These are phyloP conservation scores for Paramecium tetraurelia DNA, from an alignment of 73 alveolate species.

Conservation along the genomic window DNA sequence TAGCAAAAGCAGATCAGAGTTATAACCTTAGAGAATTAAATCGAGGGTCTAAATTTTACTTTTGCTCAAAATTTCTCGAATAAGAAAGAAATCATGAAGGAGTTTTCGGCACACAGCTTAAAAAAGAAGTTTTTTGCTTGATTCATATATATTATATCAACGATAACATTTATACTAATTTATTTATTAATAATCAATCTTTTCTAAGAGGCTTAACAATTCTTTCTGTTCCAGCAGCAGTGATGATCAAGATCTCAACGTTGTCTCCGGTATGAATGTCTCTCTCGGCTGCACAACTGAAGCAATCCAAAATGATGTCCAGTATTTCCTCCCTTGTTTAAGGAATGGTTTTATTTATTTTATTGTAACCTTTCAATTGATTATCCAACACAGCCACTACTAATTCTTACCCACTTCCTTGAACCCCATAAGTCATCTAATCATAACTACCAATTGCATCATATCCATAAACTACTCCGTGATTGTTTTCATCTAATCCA, in stretches of 20 bases:
- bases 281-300: slow-evolving; percentile 90
- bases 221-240: slow-evolving; percentile 61
- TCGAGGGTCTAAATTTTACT: slow-evolving; percentile 3
- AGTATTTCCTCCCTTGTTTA: slow-evolving; percentile 68
- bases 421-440: slow-evolving; percentile 86
- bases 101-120: not conserved
- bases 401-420: slow-evolving; percentile 89
- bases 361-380: slow-evolving; percentile 72
- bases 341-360: slow-evolving; percentile 69
- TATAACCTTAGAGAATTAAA: slow-evolving; percentile 10
- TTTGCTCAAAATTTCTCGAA: not conserved
- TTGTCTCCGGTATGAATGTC: slow-evolving; percentile 92
- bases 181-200: slow-evolving; percentile 62
- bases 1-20: not conserved
- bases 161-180: not conserved
- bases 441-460: slow-evolving; percentile 95
- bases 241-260: not conserved
- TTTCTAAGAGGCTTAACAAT: not conserved
- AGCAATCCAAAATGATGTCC: slow-evolving; percentile 79
- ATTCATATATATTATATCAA: not conserved
- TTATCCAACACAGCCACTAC: slow-evolving; percentile 89
- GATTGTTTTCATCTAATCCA: slow-evolving; percentile 83
- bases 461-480: slow-evolving; percentile 81
- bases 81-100: not conserved
- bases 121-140: not conserved